Evolutionary conservation across 371 early-diverging fungal genomes (phyloP), one percentile per base, ranked within the genome.

Genomic region (Saksenaea vasiformis): DNA sequence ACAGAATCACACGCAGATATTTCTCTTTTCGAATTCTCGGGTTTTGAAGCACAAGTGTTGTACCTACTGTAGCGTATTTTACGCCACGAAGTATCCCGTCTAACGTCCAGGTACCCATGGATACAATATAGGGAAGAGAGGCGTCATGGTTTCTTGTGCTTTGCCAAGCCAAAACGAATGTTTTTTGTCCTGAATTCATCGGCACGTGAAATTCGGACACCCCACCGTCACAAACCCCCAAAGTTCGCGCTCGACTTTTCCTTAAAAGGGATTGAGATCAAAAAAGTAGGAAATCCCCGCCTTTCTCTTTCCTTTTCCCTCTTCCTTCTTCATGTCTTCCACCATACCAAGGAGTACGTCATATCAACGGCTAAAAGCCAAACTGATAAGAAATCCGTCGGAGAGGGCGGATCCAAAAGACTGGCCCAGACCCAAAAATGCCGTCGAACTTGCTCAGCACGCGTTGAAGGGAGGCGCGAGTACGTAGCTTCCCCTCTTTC

Each of bases 1-100:
- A 84, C 3, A 80, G 53, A 34, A 87, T 71, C 10, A 84, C 69
- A 17, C 78, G 79, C n/a, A 85, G 62, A 59, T 80, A 72, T 0
- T 76, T 77, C 61, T 79, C 74, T 47, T 79, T 75, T 35, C 77
- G 69, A 56, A 87, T 73, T 26, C 74, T 65, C 0, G 87, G 87
- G 62, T 87, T 85, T 19, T 77, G 69, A 27, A 80, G 31, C 0
- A 82, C 84, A 28, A 83, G 63, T 5, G 54, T 43, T 41, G 82
- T 78, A 9, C 87, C 87, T 58, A 80, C 62, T 5, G 82, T 53
- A 3, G 85, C 87, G 55, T 84, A 71, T n/a, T 66, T 43, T 0
- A 68, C 76, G 7, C 87, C 87, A 38, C 77, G 75, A 38, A 64
- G 39, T 17, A 81, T 60, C 5, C 78, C 77, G 51, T 36, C 17